These are phyloP conservation scores for Echinochloa phyllopogon DNA, from an alignment of 176 grass and related monocot species.

Conservation along the genomic window DNA sequence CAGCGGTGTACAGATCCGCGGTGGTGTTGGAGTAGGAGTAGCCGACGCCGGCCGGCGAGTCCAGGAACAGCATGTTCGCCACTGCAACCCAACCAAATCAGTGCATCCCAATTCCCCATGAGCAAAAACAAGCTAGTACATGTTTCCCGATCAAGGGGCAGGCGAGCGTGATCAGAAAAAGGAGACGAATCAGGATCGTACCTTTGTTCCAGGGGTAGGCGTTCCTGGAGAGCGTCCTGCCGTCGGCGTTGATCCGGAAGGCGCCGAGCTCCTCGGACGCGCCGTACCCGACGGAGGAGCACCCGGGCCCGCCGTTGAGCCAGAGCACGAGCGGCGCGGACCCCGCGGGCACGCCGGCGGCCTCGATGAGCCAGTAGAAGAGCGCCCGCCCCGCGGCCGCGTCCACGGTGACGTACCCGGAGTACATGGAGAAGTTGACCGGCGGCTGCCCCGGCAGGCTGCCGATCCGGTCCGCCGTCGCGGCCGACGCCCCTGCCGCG, in stretches of 20 bases:
- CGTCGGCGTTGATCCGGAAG: conserved; percentile 78
- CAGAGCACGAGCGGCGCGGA: conserved; percentile 79
- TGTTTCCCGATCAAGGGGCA: not conserved
- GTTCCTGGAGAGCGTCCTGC: conserved; percentile 67
- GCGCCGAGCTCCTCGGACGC: conserved; percentile 88
- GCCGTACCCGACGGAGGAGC: conserved; percentile 88
- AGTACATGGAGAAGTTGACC: conserved; percentile 90
- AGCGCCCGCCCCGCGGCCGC: conserved; percentile 62
- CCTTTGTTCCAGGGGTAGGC: conserved; percentile 82
- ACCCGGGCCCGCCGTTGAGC: conserved; percentile 95
- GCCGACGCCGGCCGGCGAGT: conserved; percentile 79
- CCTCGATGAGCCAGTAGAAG: conserved; percentile 86
- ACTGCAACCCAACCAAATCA: conserved; percentile 46
- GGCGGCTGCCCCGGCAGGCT: conserved; percentile 76
- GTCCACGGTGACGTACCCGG: conserved; percentile 86
- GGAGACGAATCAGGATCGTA: not conserved
- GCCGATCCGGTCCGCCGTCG: conserved; percentile 58
- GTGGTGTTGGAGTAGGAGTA: conserved; percentile 90
- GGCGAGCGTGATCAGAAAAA: not conserved
- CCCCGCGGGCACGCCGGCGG: conserved; percentile 17
- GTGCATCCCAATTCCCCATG: not conserved
- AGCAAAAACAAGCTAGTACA: not conserved
- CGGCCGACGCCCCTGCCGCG: not conserved
- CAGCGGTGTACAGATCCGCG: conserved; percentile 64
- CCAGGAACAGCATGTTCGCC: conserved; percentile 92